Evolutionary conservation across 257 asterid genomes (phyloP).

Genomic region (Scutellaria minor): DNA sequence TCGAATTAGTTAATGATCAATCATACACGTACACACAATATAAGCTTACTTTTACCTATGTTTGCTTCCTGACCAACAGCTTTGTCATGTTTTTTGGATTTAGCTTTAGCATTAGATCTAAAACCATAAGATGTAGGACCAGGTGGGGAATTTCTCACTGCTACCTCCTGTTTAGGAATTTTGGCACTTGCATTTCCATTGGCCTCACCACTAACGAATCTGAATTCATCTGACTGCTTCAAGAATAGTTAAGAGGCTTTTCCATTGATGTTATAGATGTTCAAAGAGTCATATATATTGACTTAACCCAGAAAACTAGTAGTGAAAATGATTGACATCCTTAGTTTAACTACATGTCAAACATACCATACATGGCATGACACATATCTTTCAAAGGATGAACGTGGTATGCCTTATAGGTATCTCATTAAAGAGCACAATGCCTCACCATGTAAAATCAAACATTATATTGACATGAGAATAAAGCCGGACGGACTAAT

Average conservation of each 20-base stretch:
- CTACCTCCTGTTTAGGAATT: conserved; percentile 39
- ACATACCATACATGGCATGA: not conserved
- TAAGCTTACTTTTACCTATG: conserved; percentile 47
- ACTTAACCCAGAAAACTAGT: not conserved
- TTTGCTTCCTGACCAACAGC: conserved; percentile 40
- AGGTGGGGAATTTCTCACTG: conserved; percentile 32
- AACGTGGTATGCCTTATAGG: not conserved
- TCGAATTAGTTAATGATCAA: conserved; percentile 12
- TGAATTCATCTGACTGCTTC: conserved; percentile 42
- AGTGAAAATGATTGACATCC: not conserved
- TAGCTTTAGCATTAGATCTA: conserved; percentile 37
- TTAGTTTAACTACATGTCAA: no score
- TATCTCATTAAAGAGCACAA: conserved; percentile 5
- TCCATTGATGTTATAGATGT: not conserved
- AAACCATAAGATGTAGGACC: conserved; percentile 34
- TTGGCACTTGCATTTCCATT: conserved; percentile 33
- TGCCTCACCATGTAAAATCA: not conserved
- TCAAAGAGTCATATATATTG: conserved; percentile 1
- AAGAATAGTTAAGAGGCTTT: conserved; percentile 26
- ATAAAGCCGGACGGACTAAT: not conserved
- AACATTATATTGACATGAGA: conserved; percentile 3
- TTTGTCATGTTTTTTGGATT: conserved; percentile 44
- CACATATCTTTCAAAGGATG: not conserved
- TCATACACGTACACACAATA: conserved; percentile 2
- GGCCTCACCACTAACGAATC: conserved; percentile 26